Conservation (phyloP, 176 grass and related monocot species). For the Chrysopogon serrulatus region DNA sequence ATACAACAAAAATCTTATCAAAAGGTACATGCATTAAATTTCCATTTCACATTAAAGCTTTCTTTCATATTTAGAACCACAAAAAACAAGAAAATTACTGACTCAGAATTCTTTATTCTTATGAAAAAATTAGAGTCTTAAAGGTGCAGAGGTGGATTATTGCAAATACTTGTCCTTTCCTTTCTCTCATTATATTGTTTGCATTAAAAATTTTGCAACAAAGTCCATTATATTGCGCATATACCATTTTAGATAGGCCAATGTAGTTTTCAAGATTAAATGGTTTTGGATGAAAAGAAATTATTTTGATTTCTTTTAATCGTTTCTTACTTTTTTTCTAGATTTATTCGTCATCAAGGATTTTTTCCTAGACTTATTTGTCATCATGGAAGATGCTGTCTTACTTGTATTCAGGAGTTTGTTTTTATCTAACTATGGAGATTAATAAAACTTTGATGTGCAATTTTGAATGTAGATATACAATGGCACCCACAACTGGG, state of each 20-base stretch:
- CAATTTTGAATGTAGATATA: slow-evolving; percentile 24
- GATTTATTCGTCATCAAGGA: not conserved
- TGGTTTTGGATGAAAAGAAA: too few species aligned
- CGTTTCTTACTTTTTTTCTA: not conserved
- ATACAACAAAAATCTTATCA: too few species aligned
- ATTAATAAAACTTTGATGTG: not conserved
- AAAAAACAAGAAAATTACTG: not conserved
- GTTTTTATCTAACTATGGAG: not conserved
- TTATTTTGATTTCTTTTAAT: too few species aligned
- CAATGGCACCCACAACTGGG: slow-evolving; percentile 56
- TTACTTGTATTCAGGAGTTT: not conserved
- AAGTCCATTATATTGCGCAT: not conserved
- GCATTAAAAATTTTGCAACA: not conserved
- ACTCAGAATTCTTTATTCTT: not conserved
- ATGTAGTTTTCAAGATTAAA: not conserved
- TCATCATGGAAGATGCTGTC: not conserved
- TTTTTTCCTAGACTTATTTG: too few species aligned
- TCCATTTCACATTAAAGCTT: too few species aligned
- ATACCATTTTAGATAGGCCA: not conserved
- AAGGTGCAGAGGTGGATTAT: not conserved
- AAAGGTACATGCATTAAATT: too few species aligned
- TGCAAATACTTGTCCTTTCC: not conserved
- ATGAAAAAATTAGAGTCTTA: not conserved
- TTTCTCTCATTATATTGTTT: not conserved
- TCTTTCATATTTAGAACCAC: not conserved